Evolutionary conservation across 2,329 filamentous ascomycete species (phyloP).

Genomic region (Magnaporthiopsis poae): DNA sequence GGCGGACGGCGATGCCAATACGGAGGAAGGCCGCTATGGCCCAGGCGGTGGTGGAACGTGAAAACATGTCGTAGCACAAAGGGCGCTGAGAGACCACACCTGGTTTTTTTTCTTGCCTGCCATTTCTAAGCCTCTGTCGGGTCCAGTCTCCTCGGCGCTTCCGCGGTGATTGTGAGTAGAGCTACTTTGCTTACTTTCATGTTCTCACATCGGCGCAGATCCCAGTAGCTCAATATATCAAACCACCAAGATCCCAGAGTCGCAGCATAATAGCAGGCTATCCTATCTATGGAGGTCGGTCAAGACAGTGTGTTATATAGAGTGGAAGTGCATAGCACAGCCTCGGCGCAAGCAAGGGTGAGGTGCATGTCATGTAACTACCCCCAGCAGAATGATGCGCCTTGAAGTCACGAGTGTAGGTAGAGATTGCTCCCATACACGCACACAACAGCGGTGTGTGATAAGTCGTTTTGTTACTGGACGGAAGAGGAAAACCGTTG

Average conservation of each 20-base stretch:
- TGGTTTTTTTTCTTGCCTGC: background rate
- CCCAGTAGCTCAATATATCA: background rate
- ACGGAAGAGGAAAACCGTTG: background rate
- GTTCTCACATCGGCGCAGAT: background rate
- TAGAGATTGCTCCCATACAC: background rate
- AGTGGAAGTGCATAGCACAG: background rate
- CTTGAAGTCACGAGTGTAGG: no score
- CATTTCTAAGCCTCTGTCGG: no score
- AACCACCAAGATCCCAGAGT: background rate
- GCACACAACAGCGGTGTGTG: no score
- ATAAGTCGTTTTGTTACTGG: background rate
- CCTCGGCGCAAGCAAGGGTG: background rate
- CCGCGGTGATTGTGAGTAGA: background rate
- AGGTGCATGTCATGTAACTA: background rate
- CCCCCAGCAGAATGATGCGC: background rate
- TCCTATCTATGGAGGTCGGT: background rate
- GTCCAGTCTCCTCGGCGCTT: background rate
- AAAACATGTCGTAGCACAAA: background rate
- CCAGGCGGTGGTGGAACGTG: background rate
- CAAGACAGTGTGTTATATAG: background rate
- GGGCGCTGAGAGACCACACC: background rate
- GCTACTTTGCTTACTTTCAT: background rate
- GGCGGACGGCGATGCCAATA: background rate
- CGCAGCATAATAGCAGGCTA: background rate
- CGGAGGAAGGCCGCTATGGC: background rate